Conservation (phyloP, 345 rosid species). For the Arabis hirsuta region DNA sequence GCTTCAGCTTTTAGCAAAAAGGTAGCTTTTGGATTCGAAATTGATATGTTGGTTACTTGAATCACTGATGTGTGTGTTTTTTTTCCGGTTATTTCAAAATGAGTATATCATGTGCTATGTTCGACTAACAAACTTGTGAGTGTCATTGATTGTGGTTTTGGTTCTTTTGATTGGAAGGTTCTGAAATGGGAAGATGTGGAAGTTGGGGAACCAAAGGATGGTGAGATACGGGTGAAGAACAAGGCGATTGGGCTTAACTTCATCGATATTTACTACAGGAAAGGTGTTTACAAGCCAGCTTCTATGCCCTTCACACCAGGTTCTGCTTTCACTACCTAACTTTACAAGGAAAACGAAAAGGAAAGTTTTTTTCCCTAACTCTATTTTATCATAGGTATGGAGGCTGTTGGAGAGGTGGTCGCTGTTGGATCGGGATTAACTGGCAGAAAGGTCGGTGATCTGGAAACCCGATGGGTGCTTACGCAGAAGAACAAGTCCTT, state of each 20-base stretch:
- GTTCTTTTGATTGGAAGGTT: slow-evolving; percentile 53
- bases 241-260: slow-evolving; percentile 90
- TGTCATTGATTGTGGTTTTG: not conserved
- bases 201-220: slow-evolving; percentile 81
- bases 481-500: slow-evolving; percentile 88
- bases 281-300: slow-evolving; percentile 77
- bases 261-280: slow-evolving; percentile 79
- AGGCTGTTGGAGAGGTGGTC: slow-evolving; percentile 87
- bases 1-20: not conserved
- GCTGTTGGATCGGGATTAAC: slow-evolving; percentile 88
- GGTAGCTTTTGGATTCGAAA: not conserved
- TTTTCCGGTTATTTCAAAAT: not conserved
- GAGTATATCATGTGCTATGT: not conserved
- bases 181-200: slow-evolving; percentile 92
- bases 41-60: not conserved
- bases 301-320: slow-evolving; percentile 86
- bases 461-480: slow-evolving; percentile 75
- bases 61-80: slow-evolving; percentile 5
- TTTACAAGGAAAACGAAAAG: too few species aligned
- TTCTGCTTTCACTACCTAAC: slow-evolving; percentile 38
- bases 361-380: not conserved
- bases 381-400: slow-evolving; percentile 60
- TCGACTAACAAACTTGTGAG: not conserved
- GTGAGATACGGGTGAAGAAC: slow-evolving; percentile 80
- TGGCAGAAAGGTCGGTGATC: slow-evolving; percentile 76